Evolutionary conservation across 352 stramenopile species (phyloP), one percentile per base, ranked within the genome.

Genomic region (Globisporangium camurandrum): DNA sequence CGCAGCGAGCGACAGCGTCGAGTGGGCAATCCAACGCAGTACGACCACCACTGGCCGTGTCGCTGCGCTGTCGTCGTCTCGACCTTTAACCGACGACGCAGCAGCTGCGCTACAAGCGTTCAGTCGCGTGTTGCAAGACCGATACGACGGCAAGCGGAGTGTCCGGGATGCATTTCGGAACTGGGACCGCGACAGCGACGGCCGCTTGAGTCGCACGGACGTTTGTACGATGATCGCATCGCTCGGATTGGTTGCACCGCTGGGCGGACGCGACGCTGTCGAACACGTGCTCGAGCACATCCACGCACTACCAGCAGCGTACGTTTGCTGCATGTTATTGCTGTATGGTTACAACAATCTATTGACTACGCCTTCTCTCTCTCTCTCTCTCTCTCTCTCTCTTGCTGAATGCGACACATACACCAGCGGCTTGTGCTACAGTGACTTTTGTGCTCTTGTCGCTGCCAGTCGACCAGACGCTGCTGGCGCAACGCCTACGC

Each of bases 181-280:
- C 24, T 85, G 73, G 70, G 70, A 85, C 36, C 62, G 56, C 12
- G 57, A 83, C 51, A 83, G 75, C 61, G 70, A 85, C 49, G 73
- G 70, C 7, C 57, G 59, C 3, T 45, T 85, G 34, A 64, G 51
- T 16, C 31, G 48, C 1, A 28, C 56, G 2, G 73, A 85, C 17
- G 60, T 85, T 19, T 59, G 49, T 27, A 52, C 72, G 17, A 74
- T 85, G 62, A 67, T 85, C 6, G 44, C 62, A 19, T 52, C 52
- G 8, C 57, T 85, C 2, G 69, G 68, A 1, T 59, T n/a, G n/a
- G n/a, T 85, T 19, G 40, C 49, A 24, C 46, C 69, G 52, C 49
- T 50, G 8, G 61, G 81, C 20, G 70, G 73, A 14, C 48, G 33
- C 12, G 46, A 62, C 7, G 75, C 69, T 28, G 61, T 81, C 7